Conservation (phyloP, 2,329 filamentous ascomycete species). For the Zymoseptoria pseudotritici region DNA sequence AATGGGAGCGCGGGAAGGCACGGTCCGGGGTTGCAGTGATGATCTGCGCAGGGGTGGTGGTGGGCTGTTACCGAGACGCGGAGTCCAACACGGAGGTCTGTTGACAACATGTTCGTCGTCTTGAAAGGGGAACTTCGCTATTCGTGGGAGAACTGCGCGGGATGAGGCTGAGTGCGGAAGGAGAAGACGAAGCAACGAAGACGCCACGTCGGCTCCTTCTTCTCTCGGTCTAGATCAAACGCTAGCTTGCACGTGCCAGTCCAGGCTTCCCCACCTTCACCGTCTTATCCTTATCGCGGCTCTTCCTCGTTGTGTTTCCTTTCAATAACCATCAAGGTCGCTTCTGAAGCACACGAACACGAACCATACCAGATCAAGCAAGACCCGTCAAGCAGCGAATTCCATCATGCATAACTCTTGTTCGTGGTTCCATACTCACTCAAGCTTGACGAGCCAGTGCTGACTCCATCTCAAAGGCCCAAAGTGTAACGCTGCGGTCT, state of each 20-base stretch:
- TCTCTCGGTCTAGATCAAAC: neutral
- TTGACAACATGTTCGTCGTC: no score
- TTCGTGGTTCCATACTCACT: neutral
- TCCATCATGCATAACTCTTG: conserved; percentile 17
- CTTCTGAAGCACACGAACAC: neutral
- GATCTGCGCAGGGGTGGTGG: neutral
- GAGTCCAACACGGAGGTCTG: no score
- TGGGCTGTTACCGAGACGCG: no score
- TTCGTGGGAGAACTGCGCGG: no score
- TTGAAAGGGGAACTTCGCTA: no score
- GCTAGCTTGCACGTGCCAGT: conserved; percentile 1
- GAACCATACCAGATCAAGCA: neutral
- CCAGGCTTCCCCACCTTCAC: conserved; percentile 1
- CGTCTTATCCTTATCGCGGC: neutral
- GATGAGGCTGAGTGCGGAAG: neutral
- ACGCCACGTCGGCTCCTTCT: conserved; percentile 1
- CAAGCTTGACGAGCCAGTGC: neutral
- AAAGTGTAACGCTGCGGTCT: conserved; percentile 26
- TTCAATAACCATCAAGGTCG: neutral
- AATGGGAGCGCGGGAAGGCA: neutral
- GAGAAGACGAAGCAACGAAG: neutral
- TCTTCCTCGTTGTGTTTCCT: neutral
- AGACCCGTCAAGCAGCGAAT: neutral
- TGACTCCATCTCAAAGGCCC: conserved; percentile 19
- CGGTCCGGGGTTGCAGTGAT: neutral